Evolutionary conservation across 2,329 filamentous ascomycete species (phyloP).

Genomic region (Colletotrichum endophyticum): DNA sequence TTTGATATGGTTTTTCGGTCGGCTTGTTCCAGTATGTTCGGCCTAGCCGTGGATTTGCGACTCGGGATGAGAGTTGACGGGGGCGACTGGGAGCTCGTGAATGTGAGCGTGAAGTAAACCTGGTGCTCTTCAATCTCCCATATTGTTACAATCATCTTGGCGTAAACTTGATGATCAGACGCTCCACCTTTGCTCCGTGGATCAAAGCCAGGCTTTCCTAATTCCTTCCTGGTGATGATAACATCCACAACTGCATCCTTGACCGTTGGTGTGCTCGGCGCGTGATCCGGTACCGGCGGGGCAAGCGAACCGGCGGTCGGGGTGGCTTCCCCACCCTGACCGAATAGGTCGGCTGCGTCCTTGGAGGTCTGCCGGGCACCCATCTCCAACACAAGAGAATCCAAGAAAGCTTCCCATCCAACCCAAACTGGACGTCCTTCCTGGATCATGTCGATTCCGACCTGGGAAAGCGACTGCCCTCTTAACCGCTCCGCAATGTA

Average conservation of each 20-base stretch:
- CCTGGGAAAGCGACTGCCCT: slow-evolving; percentile 70
- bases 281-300: slow-evolving; percentile 21
- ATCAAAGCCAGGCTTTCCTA: slow-evolving; percentile 43
- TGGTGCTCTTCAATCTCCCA: slow-evolving; percentile 73
- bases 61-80: slow-evolving; percentile 33
- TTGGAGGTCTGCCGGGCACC: slow-evolving; percentile 27
- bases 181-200: slow-evolving; percentile 37
- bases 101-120: slow-evolving; percentile 76
- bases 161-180: slow-evolving; percentile 53
- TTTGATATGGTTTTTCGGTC: slow-evolving; percentile 49
- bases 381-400: slow-evolving; percentile 54
- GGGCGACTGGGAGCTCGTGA: slow-evolving; percentile 64
- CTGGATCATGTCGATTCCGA: slow-evolving; percentile 76
- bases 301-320: slow-evolving; percentile 35
- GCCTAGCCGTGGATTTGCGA: slow-evolving; percentile 43
- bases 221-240: slow-evolving; percentile 59
- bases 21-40: slow-evolving; percentile 48
- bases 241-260: slow-evolving; percentile 73
- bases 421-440: slow-evolving; percentile 66
- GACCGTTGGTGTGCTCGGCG: slow-evolving; percentile 28
- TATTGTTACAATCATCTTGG: slow-evolving; percentile 78
- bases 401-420: slow-evolving; percentile 64
- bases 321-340: slow-evolving; percentile 36
- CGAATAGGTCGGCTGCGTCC: slow-evolving; percentile 6
- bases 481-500: slow-evolving; percentile 63